Conservation (phyloP, 345 rosid species). For the Kernera saxatilis region DNA sequence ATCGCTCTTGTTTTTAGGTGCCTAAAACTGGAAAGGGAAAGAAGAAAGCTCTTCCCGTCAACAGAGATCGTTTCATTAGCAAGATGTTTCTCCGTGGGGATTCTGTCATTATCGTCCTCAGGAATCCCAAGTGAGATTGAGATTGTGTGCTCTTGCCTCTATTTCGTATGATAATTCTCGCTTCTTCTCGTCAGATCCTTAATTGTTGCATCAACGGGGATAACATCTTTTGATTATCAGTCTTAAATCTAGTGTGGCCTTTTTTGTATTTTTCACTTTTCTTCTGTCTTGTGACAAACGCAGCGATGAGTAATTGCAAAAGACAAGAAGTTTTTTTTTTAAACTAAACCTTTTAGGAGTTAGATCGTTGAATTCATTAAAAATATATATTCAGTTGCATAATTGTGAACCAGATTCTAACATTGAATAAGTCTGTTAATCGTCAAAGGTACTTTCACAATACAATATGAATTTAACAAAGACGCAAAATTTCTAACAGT, state of each 20-base stretch:
- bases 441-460: too few species aligned
- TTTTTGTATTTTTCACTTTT: background rate
- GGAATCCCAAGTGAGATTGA: conserved; percentile 72
- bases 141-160: background rate
- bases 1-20: conserved; percentile 35
- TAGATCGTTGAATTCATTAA: too few species aligned
- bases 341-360: too few species aligned
- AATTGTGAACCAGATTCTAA: too few species aligned
- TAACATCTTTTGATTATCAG: background rate
- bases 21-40: conserved; percentile 98
- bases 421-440: too few species aligned
- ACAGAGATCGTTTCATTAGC: conserved; percentile 92
- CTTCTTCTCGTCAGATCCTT: background rate
- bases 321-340: background rate
- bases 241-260: background rate
- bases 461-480: too few species aligned
- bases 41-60: conserved; percentile 92
- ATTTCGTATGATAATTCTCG: background rate
- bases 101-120: conserved; percentile 91
- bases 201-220: background rate
- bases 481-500: too few species aligned
- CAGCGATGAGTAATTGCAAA: background rate
- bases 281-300: background rate
- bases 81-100: conserved; percentile 99
- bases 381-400: too few species aligned